A percentile compares a stretch with the other conserved stretches of the same genome.
phyloP scores from a whole-genome alignment of 1,284 basidiomycete species.

The Rhodotorula sp. region DNA sequence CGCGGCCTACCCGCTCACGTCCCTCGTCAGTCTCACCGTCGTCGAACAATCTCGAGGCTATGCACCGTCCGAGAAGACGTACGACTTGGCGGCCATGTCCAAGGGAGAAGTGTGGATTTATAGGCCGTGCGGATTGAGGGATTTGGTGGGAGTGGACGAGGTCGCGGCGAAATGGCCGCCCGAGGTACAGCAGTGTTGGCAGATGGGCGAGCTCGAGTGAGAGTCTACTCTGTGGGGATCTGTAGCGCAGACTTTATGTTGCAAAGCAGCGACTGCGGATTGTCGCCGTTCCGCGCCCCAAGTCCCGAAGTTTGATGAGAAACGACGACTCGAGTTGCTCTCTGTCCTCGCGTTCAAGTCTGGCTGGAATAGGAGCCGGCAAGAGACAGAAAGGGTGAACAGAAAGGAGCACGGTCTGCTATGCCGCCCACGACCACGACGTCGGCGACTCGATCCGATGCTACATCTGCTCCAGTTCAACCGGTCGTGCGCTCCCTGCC shows the following conservation, averaged over 20 bases:
- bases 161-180: constrained; percentile 36
- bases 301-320: no score
- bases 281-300: no score
- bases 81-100: constrained; percentile 41
- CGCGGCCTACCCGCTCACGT: constrained; percentile 26
- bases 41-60: constrained; percentile 44
- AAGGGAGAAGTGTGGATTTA: constrained; percentile 47
- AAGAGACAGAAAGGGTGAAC: no score
- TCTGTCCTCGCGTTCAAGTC: no score
- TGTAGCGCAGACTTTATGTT: no score
- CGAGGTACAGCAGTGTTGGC: constrained; percentile 20
- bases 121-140: constrained; percentile 37
- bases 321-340: no score
- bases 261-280: no score
- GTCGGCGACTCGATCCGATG: neutral
- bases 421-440: neutral
- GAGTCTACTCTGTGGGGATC: no score
- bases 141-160: constrained; percentile 30
- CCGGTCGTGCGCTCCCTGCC: neutral
- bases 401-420: neutral
- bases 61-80: constrained; percentile 34
- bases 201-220: constrained; percentile 27
- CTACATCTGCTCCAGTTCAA: neutral
- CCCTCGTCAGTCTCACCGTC: constrained; percentile 42
- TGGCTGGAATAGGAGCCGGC: no score